A percentile compares a stretch with the other conserved stretches of the same genome.
These are phyloP conservation scores for Trifolium dubium DNA, from an alignment of 306 rosid genomes.

Conservation along the genomic window DNA sequence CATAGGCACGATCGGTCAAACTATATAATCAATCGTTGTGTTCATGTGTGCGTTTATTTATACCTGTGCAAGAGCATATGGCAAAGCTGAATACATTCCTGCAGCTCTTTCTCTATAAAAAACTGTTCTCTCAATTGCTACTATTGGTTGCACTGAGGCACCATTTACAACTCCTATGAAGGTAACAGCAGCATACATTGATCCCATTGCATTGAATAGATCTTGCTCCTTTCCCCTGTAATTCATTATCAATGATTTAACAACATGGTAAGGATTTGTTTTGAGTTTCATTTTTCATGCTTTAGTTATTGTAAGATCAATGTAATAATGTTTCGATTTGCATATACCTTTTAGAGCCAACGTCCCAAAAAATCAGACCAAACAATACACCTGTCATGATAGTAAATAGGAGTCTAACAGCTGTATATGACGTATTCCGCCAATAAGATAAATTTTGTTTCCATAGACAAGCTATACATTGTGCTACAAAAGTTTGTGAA, in stretches of 20 bases:
- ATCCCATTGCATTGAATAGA: constrained; percentile 77
- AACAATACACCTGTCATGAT: constrained; percentile 42
- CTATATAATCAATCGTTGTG: background rate
- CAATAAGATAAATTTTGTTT: constrained; percentile 53
- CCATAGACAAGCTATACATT: constrained; percentile 48
- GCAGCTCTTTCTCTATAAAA: constrained; percentile 82
- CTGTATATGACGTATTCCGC: constrained; percentile 52
- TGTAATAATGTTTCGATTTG: background rate
- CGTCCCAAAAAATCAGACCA: constrained; percentile 45
- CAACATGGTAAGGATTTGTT: background rate
- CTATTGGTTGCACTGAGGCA: constrained; percentile 67
- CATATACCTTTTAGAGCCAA: constrained; percentile 46
- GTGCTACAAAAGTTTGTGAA: constrained; percentile 40
- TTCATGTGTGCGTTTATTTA: background rate
- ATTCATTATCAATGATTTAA: constrained; percentile 2
- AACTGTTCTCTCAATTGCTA: constrained; percentile 75
- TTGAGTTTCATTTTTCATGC: background rate
- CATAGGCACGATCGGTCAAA: background rate
- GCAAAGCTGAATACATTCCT: constrained; percentile 75
- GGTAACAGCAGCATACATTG: constrained; percentile 64
- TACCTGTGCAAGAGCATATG: constrained; percentile 44
- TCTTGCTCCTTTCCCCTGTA: constrained; percentile 56
- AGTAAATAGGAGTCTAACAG: constrained; percentile 49
- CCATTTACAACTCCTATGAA: constrained; percentile 70
- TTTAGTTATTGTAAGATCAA: background rate